Base-by-base conservation (phyloP, 2,329 filamentous ascomycete genomes). In the Neodidymelliopsis sp. region DNA sequence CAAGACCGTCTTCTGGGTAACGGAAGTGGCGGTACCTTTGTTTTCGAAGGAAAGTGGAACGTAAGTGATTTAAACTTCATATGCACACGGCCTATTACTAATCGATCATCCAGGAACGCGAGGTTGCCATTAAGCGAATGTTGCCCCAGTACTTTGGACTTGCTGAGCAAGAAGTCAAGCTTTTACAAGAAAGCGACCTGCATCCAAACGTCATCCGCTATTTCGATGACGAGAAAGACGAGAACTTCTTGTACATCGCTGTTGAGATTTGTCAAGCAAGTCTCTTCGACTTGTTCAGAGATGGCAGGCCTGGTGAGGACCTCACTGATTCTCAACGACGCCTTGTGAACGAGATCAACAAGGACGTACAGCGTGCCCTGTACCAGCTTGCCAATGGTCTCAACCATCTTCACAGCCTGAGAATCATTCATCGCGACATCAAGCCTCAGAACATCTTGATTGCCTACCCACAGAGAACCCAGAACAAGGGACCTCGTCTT, bases 401-500 rank as follows among this genome's bases (percentile, higher is more conserved):
- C 22, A 86, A 87, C 49, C 92, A 97, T 72, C 79, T 99, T 8
- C 94, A 99, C 74, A 88, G 86, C 13, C 81, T 97, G 31, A 89
- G 94, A 53, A 97, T 99, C 66, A 95, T 99, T 3, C 94, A 99
- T 71, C 89, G 94, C 42, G 94, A 99, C 67, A 83, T 99, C 65
- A 99, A 99, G 71, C 94, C 94, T 0, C 94, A 99, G 66, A 99
- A 99, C 62, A 97, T 99, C 39, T 80, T 99, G 1, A 91, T 97
- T 50, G 83, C 84, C 18, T 81, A 82, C 54, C 84, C 84, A 1
- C 83, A 84, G 49, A 86, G 87, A 77, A 85, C 82, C 59, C 85
- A 87, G 60, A 81, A 85, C 50, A 84, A 84, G 30, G 84, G 81
- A 25, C 87, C 91, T 18, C 87, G 93, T n/a, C 81, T 99, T 27